Evolutionary conservation across 768 basidiomycete genomes (phyloP).

Genomic region (Gloeopeniophorella convolvens): DNA sequence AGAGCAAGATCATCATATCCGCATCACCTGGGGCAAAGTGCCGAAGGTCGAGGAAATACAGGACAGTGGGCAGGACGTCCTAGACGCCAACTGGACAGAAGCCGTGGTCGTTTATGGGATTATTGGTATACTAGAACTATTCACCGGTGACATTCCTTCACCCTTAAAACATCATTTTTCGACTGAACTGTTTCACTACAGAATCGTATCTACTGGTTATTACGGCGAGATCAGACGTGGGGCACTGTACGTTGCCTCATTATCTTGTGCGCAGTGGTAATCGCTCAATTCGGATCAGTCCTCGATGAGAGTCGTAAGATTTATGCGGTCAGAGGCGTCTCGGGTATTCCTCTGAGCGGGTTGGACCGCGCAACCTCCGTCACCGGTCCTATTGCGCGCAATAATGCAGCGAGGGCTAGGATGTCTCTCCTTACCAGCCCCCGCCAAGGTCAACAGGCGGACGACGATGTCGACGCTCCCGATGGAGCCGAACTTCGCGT

Average conservation of each 20-base stretch:
- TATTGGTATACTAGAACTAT: conserved; percentile 66
- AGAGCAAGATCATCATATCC: conserved; percentile 38
- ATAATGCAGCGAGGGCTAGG: conserved; percentile 38
- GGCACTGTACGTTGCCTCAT: conserved; percentile 47
- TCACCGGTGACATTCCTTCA: conserved; percentile 46
- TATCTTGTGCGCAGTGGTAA: not conserved
- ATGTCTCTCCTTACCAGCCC: conserved; percentile 37
- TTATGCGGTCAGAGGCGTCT: conserved; percentile 62
- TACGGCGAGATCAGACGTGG: conserved; percentile 53
- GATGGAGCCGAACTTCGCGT: conserved; percentile 33
- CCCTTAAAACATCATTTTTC: too few species aligned
- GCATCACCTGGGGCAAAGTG: conserved; percentile 55
- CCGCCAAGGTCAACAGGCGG: not conserved
- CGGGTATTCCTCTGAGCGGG: conserved; percentile 65
- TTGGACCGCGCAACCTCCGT: conserved; percentile 47
- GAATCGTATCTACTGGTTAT: conserved; percentile 76
- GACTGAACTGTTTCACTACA: conserved; percentile 26
- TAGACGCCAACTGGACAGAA: conserved; percentile 46
- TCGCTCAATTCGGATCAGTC: conserved; percentile 36
- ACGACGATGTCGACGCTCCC: conserved; percentile 9
- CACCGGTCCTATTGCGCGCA: conserved; percentile 46
- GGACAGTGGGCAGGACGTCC: conserved; percentile 28
- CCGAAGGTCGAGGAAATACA: conserved; percentile 47
- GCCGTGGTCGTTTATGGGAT: conserved; percentile 66
- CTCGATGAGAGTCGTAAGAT: conserved; percentile 55